Evolutionary conservation across 305 asterid genomes (phyloP).

Genomic region (Rubia peregrina): DNA sequence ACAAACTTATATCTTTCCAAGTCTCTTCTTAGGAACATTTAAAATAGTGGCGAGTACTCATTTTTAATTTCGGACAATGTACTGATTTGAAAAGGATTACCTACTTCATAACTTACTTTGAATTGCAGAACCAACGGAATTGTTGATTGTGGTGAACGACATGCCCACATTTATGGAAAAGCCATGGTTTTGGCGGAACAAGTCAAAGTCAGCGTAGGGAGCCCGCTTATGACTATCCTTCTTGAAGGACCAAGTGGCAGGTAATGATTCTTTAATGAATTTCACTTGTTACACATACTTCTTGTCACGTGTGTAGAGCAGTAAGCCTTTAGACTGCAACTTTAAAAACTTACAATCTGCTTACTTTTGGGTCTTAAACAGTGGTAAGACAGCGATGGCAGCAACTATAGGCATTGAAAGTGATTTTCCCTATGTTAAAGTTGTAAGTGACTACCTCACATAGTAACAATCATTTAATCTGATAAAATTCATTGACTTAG

Average conservation of each 20-base stretch:
- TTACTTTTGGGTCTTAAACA: slow-evolving; percentile 30
- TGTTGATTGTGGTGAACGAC: slow-evolving; percentile 73
- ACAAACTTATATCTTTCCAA: background rate
- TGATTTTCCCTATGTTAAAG: slow-evolving; percentile 91
- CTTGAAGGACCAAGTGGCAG: slow-evolving; percentile 99
- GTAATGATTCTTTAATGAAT: slow-evolving; percentile 33
- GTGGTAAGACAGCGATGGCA: slow-evolving; percentile 99
- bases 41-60: background rate
- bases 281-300: background rate
- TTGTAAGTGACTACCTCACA: slow-evolving; percentile 48
- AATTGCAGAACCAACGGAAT: slow-evolving; percentile 73
- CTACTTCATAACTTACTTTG: slow-evolving; percentile 13
- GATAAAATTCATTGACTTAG: slow-evolving; percentile 11
- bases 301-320: slow-evolving; percentile 23
- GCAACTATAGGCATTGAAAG: slow-evolving; percentile 89
- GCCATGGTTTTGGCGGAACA: slow-evolving; percentile 85
- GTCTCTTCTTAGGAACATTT: background rate
- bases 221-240: slow-evolving; percentile 89
- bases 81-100: slow-evolving; percentile 6
- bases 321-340: slow-evolving; percentile 30
- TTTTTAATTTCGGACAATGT: background rate
- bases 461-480: slow-evolving; percentile 5
- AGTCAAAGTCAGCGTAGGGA: slow-evolving; percentile 85
- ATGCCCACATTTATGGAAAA: slow-evolving; percentile 71
- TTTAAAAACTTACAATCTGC: background rate